Evolutionary conservation across 352 stramenopile species (phyloP), one percentile per base, ranked within the genome.

Genomic region (Phytophthora citricola): DNA sequence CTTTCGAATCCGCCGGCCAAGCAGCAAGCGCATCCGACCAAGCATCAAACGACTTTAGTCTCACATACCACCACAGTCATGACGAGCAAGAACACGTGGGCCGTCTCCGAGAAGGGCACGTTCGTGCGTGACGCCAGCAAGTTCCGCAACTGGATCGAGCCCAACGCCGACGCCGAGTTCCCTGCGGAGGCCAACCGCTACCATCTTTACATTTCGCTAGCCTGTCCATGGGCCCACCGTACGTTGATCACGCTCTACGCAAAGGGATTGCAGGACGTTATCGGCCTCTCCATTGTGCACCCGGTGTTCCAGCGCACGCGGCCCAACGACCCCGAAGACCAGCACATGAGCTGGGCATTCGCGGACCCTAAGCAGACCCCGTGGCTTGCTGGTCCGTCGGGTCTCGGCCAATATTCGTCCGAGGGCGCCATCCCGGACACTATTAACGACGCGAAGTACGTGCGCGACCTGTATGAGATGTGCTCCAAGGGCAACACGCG

Each of bases 181-280:
- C 79, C 85, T 1, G 79, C 85, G 15, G 73, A 90, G 63, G 74
- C 68, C 39, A 48, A 64, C 43, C 83, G 86, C 32, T 94, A 99
- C 80, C 96, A 99, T 77, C 77, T 99, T 26, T 99, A 98, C 82
- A 91, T 99, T 32, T 97, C 94, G 53, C 83, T 96, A 27, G 97
- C 97, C 32, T 99, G 97, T 80, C 97, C 97, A 29, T 95, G 84
- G 84, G 85, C 87, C 0, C 79, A 83, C 55, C 83, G 85, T 51
- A 92, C 81, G 50, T 65, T 98, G 12, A 87, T 95, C 29, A 90
- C 95, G 45, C 74, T 97, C 46, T 78, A 93, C 11, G 66, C 99
- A 38, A 99, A 99, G 76, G 96, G 95, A 1, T 76, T 99, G 27
- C 81, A 99, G 66, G 85, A 98, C 66, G 78, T 95, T 61, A 97